Evolutionary conservation across 2,329 filamentous ascomycete species (phyloP).

Genomic region (Lachnellula suecica): DNA sequence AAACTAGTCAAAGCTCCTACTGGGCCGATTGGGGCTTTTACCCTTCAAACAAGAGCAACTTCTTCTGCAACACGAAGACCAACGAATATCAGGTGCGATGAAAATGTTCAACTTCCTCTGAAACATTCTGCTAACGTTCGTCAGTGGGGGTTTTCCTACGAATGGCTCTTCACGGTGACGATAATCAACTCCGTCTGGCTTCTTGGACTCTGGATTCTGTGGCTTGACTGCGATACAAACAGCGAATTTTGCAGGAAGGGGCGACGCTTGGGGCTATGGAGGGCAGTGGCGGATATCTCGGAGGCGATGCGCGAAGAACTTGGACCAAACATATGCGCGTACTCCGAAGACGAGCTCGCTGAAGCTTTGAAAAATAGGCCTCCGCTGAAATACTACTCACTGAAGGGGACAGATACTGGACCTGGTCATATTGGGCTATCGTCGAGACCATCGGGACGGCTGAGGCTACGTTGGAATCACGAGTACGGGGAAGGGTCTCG

Average conservation of each 20-base stretch:
- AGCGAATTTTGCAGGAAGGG: constrained; percentile 17
- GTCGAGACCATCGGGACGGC: constrained; percentile 3
- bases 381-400: constrained; percentile 12
- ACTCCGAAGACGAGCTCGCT: constrained; percentile 13
- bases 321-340: constrained; percentile 11
- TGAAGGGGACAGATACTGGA: not conserved
- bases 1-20: not conserved
- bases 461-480: constrained; percentile 8
- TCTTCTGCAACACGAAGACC: constrained; percentile 4
- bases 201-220: constrained; percentile 13
- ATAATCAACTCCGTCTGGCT: constrained; percentile 10
- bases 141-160: constrained; percentile 18
- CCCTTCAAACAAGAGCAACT: constrained; percentile 1
- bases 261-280: constrained; percentile 11
- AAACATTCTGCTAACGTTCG: not conserved
- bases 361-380: constrained; percentile 8
- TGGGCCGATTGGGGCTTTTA: constrained; percentile 12
- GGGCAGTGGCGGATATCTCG: constrained; percentile 15
- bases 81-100: constrained; percentile 6
- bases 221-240: constrained; percentile 14
- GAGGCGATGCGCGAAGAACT: constrained; percentile 18
- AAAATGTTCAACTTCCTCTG: not conserved
- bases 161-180: constrained; percentile 12
- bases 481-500: constrained; percentile 3
- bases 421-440: constrained; percentile 15